Evolutionary conservation across 2,329 filamentous ascomycete species (phyloP), one percentile per base, ranked within the genome.

Genomic region (Diplodia intermedia): DNA sequence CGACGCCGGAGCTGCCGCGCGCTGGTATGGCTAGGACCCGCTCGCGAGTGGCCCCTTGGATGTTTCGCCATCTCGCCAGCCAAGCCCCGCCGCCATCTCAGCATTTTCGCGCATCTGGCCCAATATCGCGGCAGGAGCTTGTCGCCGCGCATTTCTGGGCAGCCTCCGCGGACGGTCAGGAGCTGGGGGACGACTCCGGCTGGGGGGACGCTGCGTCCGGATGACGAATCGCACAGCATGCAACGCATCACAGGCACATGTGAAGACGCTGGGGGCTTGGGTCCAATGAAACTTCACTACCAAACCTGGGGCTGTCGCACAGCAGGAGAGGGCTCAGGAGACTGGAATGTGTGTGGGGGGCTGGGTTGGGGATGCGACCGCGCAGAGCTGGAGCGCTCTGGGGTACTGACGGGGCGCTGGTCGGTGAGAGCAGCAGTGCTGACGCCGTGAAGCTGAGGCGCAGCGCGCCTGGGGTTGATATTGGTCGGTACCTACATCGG

Each of bases 371-470:
- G 54, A 33, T 56, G 54, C 31, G 33, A 56, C 54, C n/a, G n/a
- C 18, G 54, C 54, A 38, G 23, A 53, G n/a, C 36, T 65, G 61
- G 61, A 43, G 61, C 29, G 4, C 33, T 43, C 62, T 55, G 62
- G 62, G 52, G 62, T 50, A 47, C 33, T 55, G 36, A 5, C 18
- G 43, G 26, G 60, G 60, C 43, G 56, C 29, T 6, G 15, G 47
- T 11, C 40, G 61, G 47, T 12, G 31, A 53, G 49, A 54, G 50
- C n/a, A 49, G 26, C 62, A 38, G 36, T 65, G 60, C 60, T 63
- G 60, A 63, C 60, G 60, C 50, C 12, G 49, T 65, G 36, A 65
- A 54, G 62, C 50, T 54, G 62, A 65, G 62, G 62, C 62, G 62
- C 62, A 65, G 49, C 36, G 50, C 62, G 52, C 43, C 62, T 54